Evolutionary conservation across 148 eudicot species (phyloP), one percentile per base, ranked within the genome.

Genomic region (Chenopodium suecicum): DNA sequence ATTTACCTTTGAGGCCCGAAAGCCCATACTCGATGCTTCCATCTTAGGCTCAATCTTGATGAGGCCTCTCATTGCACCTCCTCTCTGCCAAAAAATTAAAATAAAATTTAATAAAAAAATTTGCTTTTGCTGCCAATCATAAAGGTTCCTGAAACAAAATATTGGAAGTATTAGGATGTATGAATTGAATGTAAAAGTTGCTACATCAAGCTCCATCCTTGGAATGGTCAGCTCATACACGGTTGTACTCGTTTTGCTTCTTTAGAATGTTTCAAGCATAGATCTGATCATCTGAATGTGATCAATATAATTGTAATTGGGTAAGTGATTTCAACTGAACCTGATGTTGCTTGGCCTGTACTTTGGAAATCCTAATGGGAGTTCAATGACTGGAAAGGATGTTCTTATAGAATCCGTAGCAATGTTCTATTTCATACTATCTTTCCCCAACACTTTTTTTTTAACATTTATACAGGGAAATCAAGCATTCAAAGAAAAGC

Each of bases 401-500:
- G 7, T 4, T 72, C 75, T 44, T 72, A 29, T 22, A 68, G 23
- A 25, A 58, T 72, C 31, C 37, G 2, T 76, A 14, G 84, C 41
- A 32, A n/a, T 72, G 31, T 16, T 32, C 67, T 29, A 63, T 41
- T 50, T 50, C 74, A 70, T 78, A 46, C 9, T 64, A 63, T 72
- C 37, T 68, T 69, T 82, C 31, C 54, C 74, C 6, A 71, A 41
- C 7, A 65, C 16, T 20, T 47, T 75, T 46, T 9, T 16, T 41
- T 6, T 5, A 41, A 41, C 44, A 41, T 41, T 34, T 48, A 31
- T 31, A 17, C 50, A 96, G 99, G 99, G 99, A 22, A 96, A 96
- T 85, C 90, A 91, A 89, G 98, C 99, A 34, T 96, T 75, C 85
- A 94, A 96, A 88, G 91, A 89, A 0, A 94, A 89, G 79, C 95